phyloP scores from a whole-genome alignment of 805 yeast species.

The Zygotorulaspora danielsina region DNA sequence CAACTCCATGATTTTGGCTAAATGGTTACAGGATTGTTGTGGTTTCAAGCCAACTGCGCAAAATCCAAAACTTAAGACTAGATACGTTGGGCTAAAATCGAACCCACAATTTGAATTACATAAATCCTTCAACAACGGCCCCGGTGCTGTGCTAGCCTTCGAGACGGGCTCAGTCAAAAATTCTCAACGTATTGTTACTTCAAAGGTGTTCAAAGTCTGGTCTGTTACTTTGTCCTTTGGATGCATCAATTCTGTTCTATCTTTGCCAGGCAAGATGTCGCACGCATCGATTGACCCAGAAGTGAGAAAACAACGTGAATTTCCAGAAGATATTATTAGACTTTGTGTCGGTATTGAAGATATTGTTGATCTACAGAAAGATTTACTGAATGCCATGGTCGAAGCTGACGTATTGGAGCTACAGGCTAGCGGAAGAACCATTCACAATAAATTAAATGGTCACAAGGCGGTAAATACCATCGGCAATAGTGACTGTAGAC shows the following conservation, averaged over 20 bases:
- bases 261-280: slow-evolving; percentile 94
- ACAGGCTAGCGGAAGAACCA: slow-evolving; percentile 29
- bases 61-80: slow-evolving; percentile 44
- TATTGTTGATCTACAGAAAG: slow-evolving; percentile 74
- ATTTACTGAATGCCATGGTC: slow-evolving; percentile 64
- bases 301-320: slow-evolving; percentile 78
- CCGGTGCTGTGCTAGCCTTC: slow-evolving; percentile 84
- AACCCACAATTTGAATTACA: slow-evolving; percentile 84
- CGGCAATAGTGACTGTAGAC: slow-evolving; percentile 14
- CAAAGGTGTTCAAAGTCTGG: slow-evolving; percentile 56
- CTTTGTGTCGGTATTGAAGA: slow-evolving; percentile 90
- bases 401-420: slow-evolving; percentile 55
- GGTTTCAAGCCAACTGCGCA: slow-evolving; percentile 45
- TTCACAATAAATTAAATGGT: slow-evolving; percentile 23
- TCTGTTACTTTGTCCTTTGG: slow-evolving; percentile 93
- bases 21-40: slow-evolving; percentile 53
- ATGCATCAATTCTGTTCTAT: slow-evolving; percentile 85
- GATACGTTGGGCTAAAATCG: slow-evolving; percentile 78
- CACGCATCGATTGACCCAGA: slow-evolving; percentile 94
- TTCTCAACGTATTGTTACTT: slow-evolving; percentile 69
- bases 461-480: slow-evolving; percentile 22
- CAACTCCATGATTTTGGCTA: slow-evolving; percentile 72
- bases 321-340: slow-evolving; percentile 89
- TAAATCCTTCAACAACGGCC: slow-evolving; percentile 69
- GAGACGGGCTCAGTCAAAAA: slow-evolving; percentile 74